These are phyloP conservation scores for Fusarium sacchari DNA, from an alignment of 2,329 filamentous ascomycete genomes.

Conservation along the genomic window DNA sequence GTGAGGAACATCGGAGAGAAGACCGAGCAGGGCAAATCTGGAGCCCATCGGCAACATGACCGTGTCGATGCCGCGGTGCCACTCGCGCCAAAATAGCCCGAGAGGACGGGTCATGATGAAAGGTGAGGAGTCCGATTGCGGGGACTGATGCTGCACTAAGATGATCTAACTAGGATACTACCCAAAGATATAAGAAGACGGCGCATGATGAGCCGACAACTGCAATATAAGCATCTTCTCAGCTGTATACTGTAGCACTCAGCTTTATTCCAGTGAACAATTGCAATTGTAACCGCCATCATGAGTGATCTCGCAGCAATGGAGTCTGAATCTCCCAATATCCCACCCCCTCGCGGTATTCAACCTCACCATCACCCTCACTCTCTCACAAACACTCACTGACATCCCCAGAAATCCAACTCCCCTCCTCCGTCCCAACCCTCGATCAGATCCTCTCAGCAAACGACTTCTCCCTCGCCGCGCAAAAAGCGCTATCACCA, in stretches of 20 bases:
- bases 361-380: neutral
- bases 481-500: slow-evolving; percentile 62
- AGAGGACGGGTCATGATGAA: slow-evolving; percentile 6
- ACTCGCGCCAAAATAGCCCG: slow-evolving; percentile 28
- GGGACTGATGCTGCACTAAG: slow-evolving; percentile 1
- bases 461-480: slow-evolving; percentile 68
- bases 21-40: neutral
- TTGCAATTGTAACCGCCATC: neutral
- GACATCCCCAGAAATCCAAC: slow-evolving; percentile 21
- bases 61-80: neutral
- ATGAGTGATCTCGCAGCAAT: slow-evolving; percentile 44
- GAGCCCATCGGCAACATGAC: neutral
- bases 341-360: slow-evolving; percentile 39
- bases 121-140: slow-evolving; percentile 34
- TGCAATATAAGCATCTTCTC: neutral
- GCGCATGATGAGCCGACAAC: neutral
- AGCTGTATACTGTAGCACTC: neutral
- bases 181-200: slow-evolving; percentile 1
- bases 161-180: neutral
- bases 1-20: slow-evolving; percentile 9
- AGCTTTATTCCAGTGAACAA: neutral
- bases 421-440: slow-evolving; percentile 25
- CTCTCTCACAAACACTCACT: neutral
- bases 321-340: slow-evolving; percentile 42
- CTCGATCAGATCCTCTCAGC: slow-evolving; percentile 43